phyloP scores from a whole-genome alignment of 2,329 filamentous ascomycete species.

The Aspergillus latus region DNA sequence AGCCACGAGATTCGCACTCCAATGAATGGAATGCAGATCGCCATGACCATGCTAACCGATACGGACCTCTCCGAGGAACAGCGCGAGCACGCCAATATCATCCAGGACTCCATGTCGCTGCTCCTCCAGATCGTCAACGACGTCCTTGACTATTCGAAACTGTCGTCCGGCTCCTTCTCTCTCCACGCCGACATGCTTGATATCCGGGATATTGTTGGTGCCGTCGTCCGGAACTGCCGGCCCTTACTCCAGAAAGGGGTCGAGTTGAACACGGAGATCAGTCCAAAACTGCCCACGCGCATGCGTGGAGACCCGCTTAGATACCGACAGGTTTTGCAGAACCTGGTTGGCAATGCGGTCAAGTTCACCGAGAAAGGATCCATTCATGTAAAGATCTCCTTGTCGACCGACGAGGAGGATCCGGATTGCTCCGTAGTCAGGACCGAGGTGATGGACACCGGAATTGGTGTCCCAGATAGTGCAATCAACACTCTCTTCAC shows the following conservation, averaged over 20 bases:
- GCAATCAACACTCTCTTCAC: slow-evolving; percentile 53
- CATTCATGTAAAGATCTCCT: slow-evolving; percentile 47
- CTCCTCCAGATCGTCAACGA: slow-evolving; percentile 64
- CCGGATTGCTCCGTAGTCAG: slow-evolving; percentile 46
- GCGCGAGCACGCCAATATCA: slow-evolving; percentile 57
- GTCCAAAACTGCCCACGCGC: slow-evolving; percentile 50
- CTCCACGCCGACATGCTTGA: slow-evolving; percentile 55
- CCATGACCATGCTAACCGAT: slow-evolving; percentile 58
- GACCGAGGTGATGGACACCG: slow-evolving; percentile 55
- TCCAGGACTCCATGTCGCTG: slow-evolving; percentile 60
- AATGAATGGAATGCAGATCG: slow-evolving; percentile 63
- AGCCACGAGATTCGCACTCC: slow-evolving; percentile 65
- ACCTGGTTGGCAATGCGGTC: slow-evolving; percentile 60
- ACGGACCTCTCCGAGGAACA: slow-evolving; percentile 56
- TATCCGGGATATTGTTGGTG: slow-evolving; percentile 46
- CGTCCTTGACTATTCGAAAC: slow-evolving; percentile 66
- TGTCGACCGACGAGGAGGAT: slow-evolving; percentile 44
- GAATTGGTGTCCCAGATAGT: slow-evolving; percentile 53
- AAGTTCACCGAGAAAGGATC: slow-evolving; percentile 62
- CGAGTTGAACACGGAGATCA: slow-evolving; percentile 46
- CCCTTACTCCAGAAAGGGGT: slow-evolving; percentile 50
- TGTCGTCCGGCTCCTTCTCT: slow-evolving; percentile 60
- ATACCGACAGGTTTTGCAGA: slow-evolving; percentile 63
- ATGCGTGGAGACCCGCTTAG: slow-evolving; percentile 59
- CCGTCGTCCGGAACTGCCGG: slow-evolving; percentile 54